Base-by-base conservation (phyloP, 495 filamentous ascomycete species). In the Aspergillus steynii region DNA sequence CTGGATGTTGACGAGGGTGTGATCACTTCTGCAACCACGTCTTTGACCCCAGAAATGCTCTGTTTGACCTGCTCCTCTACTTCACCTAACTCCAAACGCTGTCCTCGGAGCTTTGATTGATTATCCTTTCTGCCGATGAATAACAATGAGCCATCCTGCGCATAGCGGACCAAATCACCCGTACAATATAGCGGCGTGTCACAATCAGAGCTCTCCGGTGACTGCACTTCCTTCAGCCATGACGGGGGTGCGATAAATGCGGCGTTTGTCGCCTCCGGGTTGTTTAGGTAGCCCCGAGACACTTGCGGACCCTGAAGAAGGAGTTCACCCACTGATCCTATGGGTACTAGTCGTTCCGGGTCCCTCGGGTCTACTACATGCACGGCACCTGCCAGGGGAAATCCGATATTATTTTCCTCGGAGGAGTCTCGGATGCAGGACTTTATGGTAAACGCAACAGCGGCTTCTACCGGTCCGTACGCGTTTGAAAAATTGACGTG, bases 1-100 rank as follows among this genome's bases (percentile, higher is more conserved):
- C 27, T 26, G 12, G n/a, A n/a, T 12, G 50, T 52, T 28, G 15
- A 20, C 12, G 50, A 28, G 3, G 53, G 53, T 0, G 53, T 62
- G 7, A 62, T 26, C n/a, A 62, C 50, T 14, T 62, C 9, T 4
- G 54, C 60, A 12, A 53, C 60, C 12, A 80, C 66, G 15, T 63
- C 59, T 5, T 57, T 50, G 0, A 80, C 59, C 20, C 6, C 53
- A 15, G 31, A 26, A 4, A 45, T 50, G 31, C 9, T 6, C 6
- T 52, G 25, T 14, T 58, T 55, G n/a, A 62, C 14, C 4, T 29
- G 46, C 3, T 29, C 20, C n/a, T 80, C 82, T 15, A 81, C 71
- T 47, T 85, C 83, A 15, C 72, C 79, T 7, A 83, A 58, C 59
- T 84, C 82, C 29, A 84, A 71, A 5, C 79, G 66, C 56, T 82